Conservation (phyloP, 805 yeast species). For the Candida montana region DNA sequence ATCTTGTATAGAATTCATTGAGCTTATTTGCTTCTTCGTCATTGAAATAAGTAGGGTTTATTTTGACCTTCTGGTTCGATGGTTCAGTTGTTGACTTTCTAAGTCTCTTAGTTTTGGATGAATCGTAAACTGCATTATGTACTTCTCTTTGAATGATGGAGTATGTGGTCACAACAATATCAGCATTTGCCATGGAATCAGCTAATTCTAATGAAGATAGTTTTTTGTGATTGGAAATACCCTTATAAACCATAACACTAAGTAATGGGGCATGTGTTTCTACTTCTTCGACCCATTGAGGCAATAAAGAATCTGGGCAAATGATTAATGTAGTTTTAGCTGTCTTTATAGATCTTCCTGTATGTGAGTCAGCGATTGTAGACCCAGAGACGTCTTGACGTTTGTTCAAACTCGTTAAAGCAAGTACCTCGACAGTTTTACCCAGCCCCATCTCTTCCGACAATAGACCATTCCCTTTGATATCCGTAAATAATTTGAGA, state of each 20-base stretch:
- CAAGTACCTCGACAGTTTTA: constrained; percentile 80
- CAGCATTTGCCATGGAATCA: constrained; percentile 52
- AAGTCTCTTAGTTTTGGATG: constrained; percentile 31
- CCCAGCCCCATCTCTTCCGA: constrained; percentile 99
- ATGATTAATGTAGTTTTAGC: constrained; percentile 74
- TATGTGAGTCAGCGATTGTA: constrained; percentile 4
- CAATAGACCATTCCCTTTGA: constrained; percentile 33
- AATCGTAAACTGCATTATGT: constrained; percentile 71
- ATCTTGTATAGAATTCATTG: constrained; percentile 7
- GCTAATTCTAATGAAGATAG: constrained; percentile 36
- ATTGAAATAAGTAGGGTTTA: not conserved
- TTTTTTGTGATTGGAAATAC: constrained; percentile 37
- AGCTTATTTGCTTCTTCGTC: not conserved
- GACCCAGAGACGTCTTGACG: constrained; percentile 32
- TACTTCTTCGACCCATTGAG: constrained; percentile 85
- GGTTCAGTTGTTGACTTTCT: constrained; percentile 8
- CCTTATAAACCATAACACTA: constrained; percentile 59
- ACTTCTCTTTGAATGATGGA: constrained; percentile 65
- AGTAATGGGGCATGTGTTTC: constrained; percentile 52
- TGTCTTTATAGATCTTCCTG: constrained; percentile 27
- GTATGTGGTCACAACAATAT: constrained; percentile 79
- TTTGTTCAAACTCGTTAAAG: constrained; percentile 58
- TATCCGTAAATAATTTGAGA: constrained; percentile 22
- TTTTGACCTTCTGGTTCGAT: not conserved
- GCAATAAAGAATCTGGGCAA: constrained; percentile 77